These are phyloP conservation scores for Melampsora larici-populina DNA, from an alignment of 1,284 basidiomycete species.

Conservation along the genomic window DNA sequence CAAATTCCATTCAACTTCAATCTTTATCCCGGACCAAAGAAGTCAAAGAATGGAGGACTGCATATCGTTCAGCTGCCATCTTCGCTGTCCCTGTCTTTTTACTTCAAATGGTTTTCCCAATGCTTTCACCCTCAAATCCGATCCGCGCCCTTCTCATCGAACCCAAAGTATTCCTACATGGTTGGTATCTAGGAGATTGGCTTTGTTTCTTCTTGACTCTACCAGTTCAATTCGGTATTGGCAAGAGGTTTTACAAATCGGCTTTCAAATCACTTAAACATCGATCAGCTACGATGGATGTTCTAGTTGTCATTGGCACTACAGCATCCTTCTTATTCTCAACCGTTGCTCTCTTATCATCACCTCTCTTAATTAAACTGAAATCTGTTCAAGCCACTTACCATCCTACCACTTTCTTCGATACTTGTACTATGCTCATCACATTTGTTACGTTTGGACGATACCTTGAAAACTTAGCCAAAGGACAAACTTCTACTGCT, in stretches of 20 bases:
- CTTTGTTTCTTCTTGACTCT: conserved; percentile 78
- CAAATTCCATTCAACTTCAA: conserved; percentile 77
- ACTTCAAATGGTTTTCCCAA: conserved; percentile 80
- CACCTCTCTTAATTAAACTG: conserved; percentile 59
- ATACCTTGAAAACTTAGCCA: conserved; percentile 92
- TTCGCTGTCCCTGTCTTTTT: conserved; percentile 93
- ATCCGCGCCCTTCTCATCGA: conserved; percentile 60
- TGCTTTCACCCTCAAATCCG: conserved; percentile 60
- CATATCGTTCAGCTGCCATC: conserved; percentile 69
- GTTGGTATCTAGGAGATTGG: conserved; percentile 78
- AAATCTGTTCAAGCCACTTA: conserved; percentile 61
- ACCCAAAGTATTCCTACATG: conserved; percentile 57
- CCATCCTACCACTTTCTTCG: conserved; percentile 89
- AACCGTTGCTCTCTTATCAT: conserved; percentile 66
- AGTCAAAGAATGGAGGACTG: conserved; percentile 79
- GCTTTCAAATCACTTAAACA: conserved; percentile 90
- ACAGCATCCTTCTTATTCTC: conserved; percentile 92
- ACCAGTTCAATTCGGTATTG: conserved; percentile 90
- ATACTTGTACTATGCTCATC: conserved; percentile 98
- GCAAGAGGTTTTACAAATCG: conserved; percentile 77
- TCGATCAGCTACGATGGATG: conserved; percentile 80
- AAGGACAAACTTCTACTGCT: conserved; percentile 93
- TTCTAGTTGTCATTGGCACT: conserved; percentile 91
- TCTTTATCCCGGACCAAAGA: conserved; percentile 89
- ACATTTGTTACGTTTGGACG: conserved; percentile 94